Evolutionary conservation across 1,284 basidiomycete genomes (phyloP).

Genomic region (Tetrapyrgos nigripes): DNA sequence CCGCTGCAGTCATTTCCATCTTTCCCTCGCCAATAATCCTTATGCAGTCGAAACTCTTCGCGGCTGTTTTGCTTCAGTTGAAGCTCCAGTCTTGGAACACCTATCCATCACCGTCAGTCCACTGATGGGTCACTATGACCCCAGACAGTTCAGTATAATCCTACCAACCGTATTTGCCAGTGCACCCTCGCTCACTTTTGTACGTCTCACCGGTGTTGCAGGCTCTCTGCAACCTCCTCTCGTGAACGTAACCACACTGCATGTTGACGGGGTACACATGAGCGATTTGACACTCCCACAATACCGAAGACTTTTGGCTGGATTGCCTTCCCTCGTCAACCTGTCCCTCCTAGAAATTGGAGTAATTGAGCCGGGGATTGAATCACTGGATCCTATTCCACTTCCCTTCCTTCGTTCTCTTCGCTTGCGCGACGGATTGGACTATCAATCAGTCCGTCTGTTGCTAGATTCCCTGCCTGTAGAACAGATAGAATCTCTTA

Average conservation of each 20-base stretch:
- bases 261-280: conserved; percentile 45
- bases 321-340: conserved; percentile 40
- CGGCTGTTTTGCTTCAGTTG: conserved; percentile 17
- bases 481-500: conserved; percentile 40
- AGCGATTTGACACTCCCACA: conserved; percentile 38
- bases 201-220: conserved; percentile 47
- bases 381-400: conserved; percentile 32
- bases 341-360: conserved; percentile 46
- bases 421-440: conserved; percentile 40
- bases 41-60: conserved; percentile 1
- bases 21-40: conserved; percentile 5
- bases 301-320: conserved; percentile 37
- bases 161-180: conserved; percentile 39
- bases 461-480: conserved; percentile 30
- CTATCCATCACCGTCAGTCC: conserved; percentile 42
- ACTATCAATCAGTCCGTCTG: conserved; percentile 36
- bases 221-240: conserved; percentile 45
- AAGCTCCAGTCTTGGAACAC: conserved; percentile 41
- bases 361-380: conserved; percentile 29
- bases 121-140: conserved; percentile 28
- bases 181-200: conserved; percentile 39
- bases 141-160: conserved; percentile 31
- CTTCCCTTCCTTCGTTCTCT: conserved; percentile 37
- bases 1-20: conserved; percentile 7
- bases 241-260: conserved; percentile 40